Evolutionary conservation across 495 filamentous ascomycete species (phyloP), one percentile per base, ranked within the genome.

Genomic region (Xylaria acuta): DNA sequence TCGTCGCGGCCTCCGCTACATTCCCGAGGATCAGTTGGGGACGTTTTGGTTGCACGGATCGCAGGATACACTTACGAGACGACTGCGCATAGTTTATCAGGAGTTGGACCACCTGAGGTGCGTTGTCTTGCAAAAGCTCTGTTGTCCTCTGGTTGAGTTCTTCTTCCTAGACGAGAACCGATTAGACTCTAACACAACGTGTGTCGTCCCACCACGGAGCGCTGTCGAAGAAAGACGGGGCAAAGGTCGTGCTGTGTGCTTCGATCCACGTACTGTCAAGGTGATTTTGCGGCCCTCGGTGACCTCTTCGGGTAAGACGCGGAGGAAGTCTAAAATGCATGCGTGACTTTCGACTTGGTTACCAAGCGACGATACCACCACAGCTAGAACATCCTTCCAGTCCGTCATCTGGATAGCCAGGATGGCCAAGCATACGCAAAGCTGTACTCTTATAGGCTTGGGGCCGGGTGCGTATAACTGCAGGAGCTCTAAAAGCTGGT

Each of bases 281-380:
- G 93, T 97, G 88, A 98, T 97, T 85, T 97, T 98, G 82, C 96
- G 93, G 82, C 97, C 96, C 86, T 98, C 96, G 63, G 93, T 98
- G 80, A 99, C 97, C 88, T 99, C 96, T 86, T 99, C 96, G 25
- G 96, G 96, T 59, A 99, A 89, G 76, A 99, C 94, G 78, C 91
- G 94, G 68, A 99, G 86, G 82, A 99, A 98, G 79, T 98, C 97
- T 73, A 99, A 83, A 74, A 98, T 92, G 79, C 92, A 95, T 66
- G 95, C 90, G 71, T 90, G 87, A 79, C 89, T 92, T 74, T 91
- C 88, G 56, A 92, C 89, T 74, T 90, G 90, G 78, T 88, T 90
- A 62, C 95, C 94, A 54, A 99, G 86, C 18, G 91, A 86, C 41
- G 90, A 86, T 30, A 97, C 93, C 38, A 98, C 92, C 38, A 90